Evolutionary conservation across 371 early-diverging fungal species (phyloP).

Genomic region (Blakeslea trispora): DNA sequence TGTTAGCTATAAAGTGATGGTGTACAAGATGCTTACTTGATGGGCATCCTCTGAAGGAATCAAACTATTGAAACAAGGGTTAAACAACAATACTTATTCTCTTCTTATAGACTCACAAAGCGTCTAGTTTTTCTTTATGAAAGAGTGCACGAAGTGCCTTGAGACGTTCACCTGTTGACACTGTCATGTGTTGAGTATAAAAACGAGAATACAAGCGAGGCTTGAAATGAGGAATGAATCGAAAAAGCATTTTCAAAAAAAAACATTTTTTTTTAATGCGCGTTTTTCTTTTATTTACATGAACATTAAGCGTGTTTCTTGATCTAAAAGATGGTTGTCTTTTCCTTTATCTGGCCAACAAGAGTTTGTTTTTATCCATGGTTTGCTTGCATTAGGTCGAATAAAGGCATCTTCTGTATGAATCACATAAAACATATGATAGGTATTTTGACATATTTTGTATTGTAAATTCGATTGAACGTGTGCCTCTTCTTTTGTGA

Average conservation of each 20-base stretch:
- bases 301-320: conserved; percentile 2
- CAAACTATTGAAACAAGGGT: conserved; percentile 37
- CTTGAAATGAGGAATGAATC: not conserved
- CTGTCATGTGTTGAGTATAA: conserved; percentile 18
- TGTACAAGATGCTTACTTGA: conserved; percentile 58
- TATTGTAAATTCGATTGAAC: conserved; percentile 69
- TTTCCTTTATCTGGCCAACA: conserved; percentile 19
- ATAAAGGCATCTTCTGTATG: conserved; percentile 35
- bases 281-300: conserved; percentile 5
- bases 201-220: conserved; percentile 6
- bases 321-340: conserved; percentile 3
- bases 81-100: not conserved
- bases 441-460: conserved; percentile 78
- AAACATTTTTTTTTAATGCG: too few relatives aligned
- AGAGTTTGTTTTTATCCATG: too few relatives aligned
- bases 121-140: conserved; percentile 19
- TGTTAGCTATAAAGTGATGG: not conserved
- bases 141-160: conserved; percentile 23
- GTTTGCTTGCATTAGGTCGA: too few relatives aligned
- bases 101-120: conserved; percentile 17
- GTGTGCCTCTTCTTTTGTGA: conserved; percentile 35
- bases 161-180: conserved; percentile 23
- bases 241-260: not conserved
- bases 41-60: conserved; percentile 85
- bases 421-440: conserved; percentile 34